Conservation (phyloP, 2,329 filamentous ascomycete genomes). For the Ustilaginoidea virens region DNA sequence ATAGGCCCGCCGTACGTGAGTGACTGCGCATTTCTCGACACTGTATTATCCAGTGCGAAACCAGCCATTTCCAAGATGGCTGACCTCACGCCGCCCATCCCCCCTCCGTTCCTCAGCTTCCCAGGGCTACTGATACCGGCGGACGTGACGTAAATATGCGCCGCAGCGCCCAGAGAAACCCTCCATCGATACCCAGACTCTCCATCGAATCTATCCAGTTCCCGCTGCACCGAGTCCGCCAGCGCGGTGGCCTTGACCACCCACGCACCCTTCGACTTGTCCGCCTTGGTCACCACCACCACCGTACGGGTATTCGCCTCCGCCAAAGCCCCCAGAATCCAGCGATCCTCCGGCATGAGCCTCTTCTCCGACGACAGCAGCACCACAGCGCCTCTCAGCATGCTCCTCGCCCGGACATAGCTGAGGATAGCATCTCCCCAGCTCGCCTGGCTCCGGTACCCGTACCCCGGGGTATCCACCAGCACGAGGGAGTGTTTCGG, state of each 20-base stretch:
- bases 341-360: conserved; percentile 30
- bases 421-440: conserved; percentile 38
- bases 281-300: conserved; percentile 41
- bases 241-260: conserved; percentile 11
- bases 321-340: conserved; percentile 31
- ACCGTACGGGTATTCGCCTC: conserved; percentile 27
- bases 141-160: conserved; percentile 20
- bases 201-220: conserved; percentile 11
- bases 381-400: conserved; percentile 35
- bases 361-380: conserved; percentile 38
- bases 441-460: conserved; percentile 25
- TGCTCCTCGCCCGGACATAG: conserved; percentile 30
- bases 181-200: conserved; percentile 13
- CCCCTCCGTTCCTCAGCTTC: conserved; percentile 18
- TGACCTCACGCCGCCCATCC: conserved; percentile 23
- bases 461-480: conserved; percentile 37
- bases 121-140: conserved; percentile 19
- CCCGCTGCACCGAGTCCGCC: conserved; percentile 12
- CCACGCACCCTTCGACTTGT: conserved; percentile 26
- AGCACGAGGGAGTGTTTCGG: conserved; percentile 32
- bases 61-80: conserved; percentile 27
- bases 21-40: conserved; percentile 20
- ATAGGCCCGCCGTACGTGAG: conserved; percentile 19
- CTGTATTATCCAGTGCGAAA: conserved; percentile 13
- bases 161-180: conserved; percentile 13